These are phyloP conservation scores for Seiridium unicorne DNA, from an alignment of 2,329 filamentous ascomycete species.

Conservation along the genomic window DNA sequence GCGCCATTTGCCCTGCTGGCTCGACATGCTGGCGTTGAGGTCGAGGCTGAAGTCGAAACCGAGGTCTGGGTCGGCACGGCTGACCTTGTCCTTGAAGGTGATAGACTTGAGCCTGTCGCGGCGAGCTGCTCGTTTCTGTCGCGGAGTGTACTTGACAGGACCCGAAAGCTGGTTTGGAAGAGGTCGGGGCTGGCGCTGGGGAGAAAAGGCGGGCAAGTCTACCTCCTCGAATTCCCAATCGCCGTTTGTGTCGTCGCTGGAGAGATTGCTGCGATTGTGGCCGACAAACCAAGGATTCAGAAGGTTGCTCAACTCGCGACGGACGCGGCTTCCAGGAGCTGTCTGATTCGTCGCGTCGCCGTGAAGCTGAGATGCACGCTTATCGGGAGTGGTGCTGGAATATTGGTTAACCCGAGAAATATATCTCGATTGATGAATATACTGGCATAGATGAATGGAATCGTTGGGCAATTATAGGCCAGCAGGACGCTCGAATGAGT, in stretches of 20 bases:
- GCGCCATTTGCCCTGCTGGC: conserved; percentile 58
- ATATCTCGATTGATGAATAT: too few relatives aligned
- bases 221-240: neutral
- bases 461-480: too few relatives aligned
- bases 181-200: neutral
- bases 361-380: neutral
- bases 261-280: neutral
- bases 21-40: conserved; percentile 43
- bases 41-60: neutral
- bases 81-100: neutral
- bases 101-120: neutral
- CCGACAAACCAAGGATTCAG: neutral
- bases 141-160: neutral
- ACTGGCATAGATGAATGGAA: too few relatives aligned
- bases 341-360: neutral
- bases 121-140: neutral
- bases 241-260: neutral
- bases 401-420: conserved; percentile 2
- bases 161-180: neutral
- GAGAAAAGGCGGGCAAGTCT: neutral
- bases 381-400: neutral
- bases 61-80: neutral
- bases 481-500: neutral
- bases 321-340: neutral
- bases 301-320: neutral